Evolutionary conservation across 2,329 filamentous ascomycete genomes (phyloP), one percentile per base, ranked within the genome.

Genomic region (Pseudocercospora fijiensis): DNA sequence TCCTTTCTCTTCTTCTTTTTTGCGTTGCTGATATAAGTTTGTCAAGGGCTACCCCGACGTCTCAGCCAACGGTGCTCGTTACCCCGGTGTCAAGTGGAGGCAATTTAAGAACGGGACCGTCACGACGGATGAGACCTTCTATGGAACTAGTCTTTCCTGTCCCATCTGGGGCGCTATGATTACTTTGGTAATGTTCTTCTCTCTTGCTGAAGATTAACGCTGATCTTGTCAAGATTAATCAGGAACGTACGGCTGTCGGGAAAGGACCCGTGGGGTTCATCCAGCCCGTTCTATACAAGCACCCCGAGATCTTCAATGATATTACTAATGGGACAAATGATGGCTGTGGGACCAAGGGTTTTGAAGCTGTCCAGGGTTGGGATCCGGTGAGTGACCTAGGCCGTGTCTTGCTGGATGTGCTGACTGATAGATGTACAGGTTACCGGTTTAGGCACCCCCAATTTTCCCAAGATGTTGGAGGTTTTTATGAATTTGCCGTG

Each of bases 1-100:
- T 2, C 2, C 30, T 13, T 3, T 13, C 4, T 4, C 8, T 1
- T 16, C 5, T 16, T 9, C 24, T 51, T 20, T 51, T 51, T 3
- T 6, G 8, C 20, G 4, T 1, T 51, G 22, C 24, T 52, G 9
- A 24, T n/a, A n/a, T n/a, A n/a, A n/a, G n/a, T 4, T 16, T 27
- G 3, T 27, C 2, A 52, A 72, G 11, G 73, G 68, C 13, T 72
- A 78, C 24, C 78, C 78, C 9, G 78, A 80, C 47, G 66, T 71
- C 11, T 66, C 78, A 0, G 77, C 76, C 6, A 71, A 76, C n/a
- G 76, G 74, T 2, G 75, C 78, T 59, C 75, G 79, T 62, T 77
- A 79, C 76, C 80, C 13, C 11, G 49, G 49, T 3, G 28, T 52
- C 24, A 26, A 24, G 4, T 52, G 24, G 20, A n/a, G 24, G 4